Conservation (phyloP, 2,329 filamentous ascomycete species). For the Fusarium anguioides region DNA sequence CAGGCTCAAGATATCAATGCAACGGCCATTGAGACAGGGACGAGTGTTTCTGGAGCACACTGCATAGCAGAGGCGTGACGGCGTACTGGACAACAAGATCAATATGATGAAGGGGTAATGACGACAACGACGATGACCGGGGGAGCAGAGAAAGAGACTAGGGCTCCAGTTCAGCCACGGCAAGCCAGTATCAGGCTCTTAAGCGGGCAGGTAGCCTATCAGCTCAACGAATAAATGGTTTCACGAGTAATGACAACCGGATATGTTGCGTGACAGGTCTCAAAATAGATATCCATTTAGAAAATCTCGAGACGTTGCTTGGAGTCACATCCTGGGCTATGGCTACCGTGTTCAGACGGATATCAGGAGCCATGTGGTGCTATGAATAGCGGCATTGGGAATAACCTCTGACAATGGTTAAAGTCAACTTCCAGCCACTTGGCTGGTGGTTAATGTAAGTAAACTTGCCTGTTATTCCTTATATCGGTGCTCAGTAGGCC, state of each 20-base stretch:
- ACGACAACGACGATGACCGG: background rate
- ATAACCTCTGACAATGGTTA: background rate
- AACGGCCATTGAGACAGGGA: slow-evolving; percentile 5
- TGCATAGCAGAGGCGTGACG: slow-evolving; percentile 47
- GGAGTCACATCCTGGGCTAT: background rate
- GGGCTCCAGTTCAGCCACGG: background rate
- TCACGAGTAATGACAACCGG: background rate
- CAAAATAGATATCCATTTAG: background rate
- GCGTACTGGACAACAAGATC: slow-evolving; percentile 33
- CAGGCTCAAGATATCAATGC: background rate
- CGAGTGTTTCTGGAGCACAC: slow-evolving; percentile 20
- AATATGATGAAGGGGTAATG: background rate
- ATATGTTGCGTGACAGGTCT: background rate
- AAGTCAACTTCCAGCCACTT: background rate
- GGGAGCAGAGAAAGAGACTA: background rate
- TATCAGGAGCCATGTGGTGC: background rate
- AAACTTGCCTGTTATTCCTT: background rate
- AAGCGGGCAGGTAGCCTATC: background rate
- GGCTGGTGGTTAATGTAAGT: background rate
- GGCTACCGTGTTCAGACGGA: background rate
- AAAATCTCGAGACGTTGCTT: no score
- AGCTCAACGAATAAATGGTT: slow-evolving; percentile 6
- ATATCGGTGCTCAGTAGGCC: background rate
- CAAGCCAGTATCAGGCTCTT: background rate
- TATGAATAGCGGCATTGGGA: slow-evolving; percentile 6